Evolutionary conservation across 305 asterid species (phyloP).

Genomic region (Fraxinus greggii): DNA sequence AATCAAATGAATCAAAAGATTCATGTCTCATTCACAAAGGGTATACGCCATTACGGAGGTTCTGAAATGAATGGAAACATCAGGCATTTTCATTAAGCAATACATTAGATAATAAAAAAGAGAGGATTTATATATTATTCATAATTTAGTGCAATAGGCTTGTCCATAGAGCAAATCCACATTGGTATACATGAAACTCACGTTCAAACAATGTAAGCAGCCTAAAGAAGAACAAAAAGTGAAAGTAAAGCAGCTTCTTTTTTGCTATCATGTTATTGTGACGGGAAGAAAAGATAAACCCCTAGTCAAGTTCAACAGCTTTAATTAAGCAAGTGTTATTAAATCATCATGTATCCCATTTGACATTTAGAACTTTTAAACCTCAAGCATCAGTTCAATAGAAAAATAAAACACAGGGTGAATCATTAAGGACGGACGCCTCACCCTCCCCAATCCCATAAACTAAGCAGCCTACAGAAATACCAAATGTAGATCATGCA

Average conservation of each 20-base stretch:
- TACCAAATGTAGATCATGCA: not conserved
- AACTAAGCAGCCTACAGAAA: not conserved
- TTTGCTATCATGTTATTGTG: not conserved
- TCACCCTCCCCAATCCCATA: not conserved
- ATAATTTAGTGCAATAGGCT: not conserved
- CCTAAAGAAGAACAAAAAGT: not conserved
- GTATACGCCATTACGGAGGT: not conserved
- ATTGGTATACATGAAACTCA: not conserved
- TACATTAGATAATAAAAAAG: not conserved
- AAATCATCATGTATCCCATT: not conserved
- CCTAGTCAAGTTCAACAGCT: not conserved
- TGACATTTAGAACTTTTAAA: not conserved
- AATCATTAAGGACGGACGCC: not conserved
- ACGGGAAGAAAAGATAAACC: not conserved
- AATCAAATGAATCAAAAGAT: not conserved
- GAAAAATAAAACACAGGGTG: not conserved
- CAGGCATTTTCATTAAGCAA: not conserved
- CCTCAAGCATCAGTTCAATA: not conserved
- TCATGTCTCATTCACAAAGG: not conserved
- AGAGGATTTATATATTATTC: not conserved
- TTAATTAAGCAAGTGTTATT: not conserved
- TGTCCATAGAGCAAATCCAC: not conserved
- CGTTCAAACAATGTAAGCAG: not conserved
- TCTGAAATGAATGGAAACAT: not conserved
- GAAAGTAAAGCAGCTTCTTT: not conserved